Evolutionary conservation across 352 stramenopile species (phyloP).

Genomic region (Saprolegnia parasitica): DNA sequence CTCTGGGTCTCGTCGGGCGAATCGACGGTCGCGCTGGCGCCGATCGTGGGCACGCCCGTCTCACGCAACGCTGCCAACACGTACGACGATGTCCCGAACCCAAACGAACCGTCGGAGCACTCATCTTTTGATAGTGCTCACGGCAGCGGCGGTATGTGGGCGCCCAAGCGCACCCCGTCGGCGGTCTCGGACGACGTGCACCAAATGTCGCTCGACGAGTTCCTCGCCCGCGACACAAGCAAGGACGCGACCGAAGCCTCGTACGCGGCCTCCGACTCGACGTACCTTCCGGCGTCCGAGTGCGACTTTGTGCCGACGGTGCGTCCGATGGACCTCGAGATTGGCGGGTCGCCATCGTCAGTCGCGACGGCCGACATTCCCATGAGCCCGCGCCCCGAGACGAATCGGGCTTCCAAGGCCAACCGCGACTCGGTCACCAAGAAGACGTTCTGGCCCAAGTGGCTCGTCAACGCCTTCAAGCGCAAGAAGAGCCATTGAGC

Average conservation of each 20-base stretch:
- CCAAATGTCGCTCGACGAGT: conserved; percentile 8
- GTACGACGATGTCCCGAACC: not conserved
- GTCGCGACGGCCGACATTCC: conserved; percentile 9
- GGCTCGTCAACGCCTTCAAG: conserved; percentile 3
- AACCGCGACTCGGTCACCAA: not conserved
- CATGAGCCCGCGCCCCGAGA: conserved; percentile 9
- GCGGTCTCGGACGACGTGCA: not conserved
- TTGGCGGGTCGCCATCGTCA: conserved; percentile 6
- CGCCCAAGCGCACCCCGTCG: not conserved
- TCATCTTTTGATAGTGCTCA: conserved; percentile 5
- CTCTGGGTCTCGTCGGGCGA: not conserved
- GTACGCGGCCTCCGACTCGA: not conserved
- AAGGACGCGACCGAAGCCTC: not conserved
- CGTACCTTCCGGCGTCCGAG: not conserved
- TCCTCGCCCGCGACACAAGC: not conserved
- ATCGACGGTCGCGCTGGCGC: not conserved
- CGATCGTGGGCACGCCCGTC: not conserved
- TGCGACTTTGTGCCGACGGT: conserved; percentile 8
- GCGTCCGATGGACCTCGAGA: not conserved
- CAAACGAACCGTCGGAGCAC: not conserved
- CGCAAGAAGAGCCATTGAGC: conserved; percentile 4
- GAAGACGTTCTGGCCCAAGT: conserved; percentile 6
- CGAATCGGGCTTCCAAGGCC: no score
- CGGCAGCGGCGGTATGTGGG: not conserved
- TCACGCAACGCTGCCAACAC: not conserved